Evolutionary conservation across 495 filamentous ascomycete species (phyloP), one percentile per base, ranked within the genome.

Genomic region (Penicillium paradoxum): DNA sequence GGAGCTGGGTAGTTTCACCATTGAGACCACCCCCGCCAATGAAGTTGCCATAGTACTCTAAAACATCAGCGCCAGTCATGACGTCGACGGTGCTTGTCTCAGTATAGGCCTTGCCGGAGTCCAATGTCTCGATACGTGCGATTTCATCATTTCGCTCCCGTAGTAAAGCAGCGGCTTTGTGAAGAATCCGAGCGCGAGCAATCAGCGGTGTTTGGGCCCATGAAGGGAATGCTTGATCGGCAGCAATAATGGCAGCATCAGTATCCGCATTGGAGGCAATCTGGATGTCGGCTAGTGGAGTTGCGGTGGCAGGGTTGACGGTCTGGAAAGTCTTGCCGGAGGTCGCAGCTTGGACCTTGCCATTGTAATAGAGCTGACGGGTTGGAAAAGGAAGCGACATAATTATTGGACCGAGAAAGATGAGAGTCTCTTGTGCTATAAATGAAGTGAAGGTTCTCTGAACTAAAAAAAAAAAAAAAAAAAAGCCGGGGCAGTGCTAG

Each of bases 71-170:
- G 27, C 87, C 87, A 2, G 85, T 88, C 22, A 83, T 73, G 5
- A 90, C 78, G 62, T 90, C 87, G 13, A 90, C 86, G 1, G 84
- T 82, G 54, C 83, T 85, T 21, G 87, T 90, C 66, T 90, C 87
- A 1, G 80, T 83, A 57, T 77, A 88, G 0, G 87, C 80, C 62
- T 89, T 90, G 49, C 87, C 87, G 3, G 87, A 89, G 64, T 90
- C 87, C 43, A 80, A 69, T 0, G 86, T 87, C 67, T 90, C 87
- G 24, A 84, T 65, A 27, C 68, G 74, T 19, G 87, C 87, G 29
- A 90, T 85, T 45, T 80, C 79, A 58, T 90, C 82, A 60, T 89
- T 90, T 49, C 79, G 76, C 51, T 80, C 72, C 14, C 87, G 84
- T 4, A 90, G 70, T 6, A 90, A 58, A 22, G 72, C 60, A 19